Percentiles rank a stretch among this genome's conserved stretches.
These are phyloP conservation scores for Paraglomus occultum DNA, from an alignment of 192 early-diverging fungal species.

Conservation along the genomic window DNA sequence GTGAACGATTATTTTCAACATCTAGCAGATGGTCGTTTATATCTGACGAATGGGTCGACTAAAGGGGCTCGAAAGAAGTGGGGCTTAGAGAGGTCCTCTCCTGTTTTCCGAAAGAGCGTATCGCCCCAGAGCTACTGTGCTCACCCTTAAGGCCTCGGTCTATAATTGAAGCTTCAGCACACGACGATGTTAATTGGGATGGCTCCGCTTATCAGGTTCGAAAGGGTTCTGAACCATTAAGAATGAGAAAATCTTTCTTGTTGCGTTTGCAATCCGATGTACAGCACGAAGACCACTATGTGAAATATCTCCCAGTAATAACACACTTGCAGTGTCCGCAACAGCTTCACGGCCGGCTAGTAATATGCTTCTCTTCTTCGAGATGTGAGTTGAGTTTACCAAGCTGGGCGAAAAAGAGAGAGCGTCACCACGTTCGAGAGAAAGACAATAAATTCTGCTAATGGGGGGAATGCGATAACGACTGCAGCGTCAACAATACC, in stretches of 20 bases:
- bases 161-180: conserved; percentile 3
- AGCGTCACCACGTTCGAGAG: background rate
- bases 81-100: background rate
- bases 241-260: conserved; percentile 15
- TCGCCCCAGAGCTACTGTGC: background rate
- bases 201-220: conserved; percentile 5
- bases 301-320: background rate
- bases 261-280: background rate
- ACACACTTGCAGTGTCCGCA: background rate
- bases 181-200: background rate
- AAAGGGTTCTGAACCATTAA: background rate
- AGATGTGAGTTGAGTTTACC: conserved; percentile 6
- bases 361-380: background rate
- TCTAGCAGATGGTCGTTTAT: conserved; percentile 74
- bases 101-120: background rate
- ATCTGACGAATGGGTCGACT: conserved; percentile 42
- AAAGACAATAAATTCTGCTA: background rate
- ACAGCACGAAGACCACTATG: conserved; percentile 15
- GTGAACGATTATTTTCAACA: conserved; percentile 60
- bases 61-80: conserved; percentile 26
- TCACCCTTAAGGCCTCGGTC: conserved; percentile 4
- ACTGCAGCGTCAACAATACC: background rate
- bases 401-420: conserved; percentile 26
- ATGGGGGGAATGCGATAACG: background rate
- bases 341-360: conserved; percentile 1